Base-by-base conservation (phyloP, 768 basidiomycete genomes). In the Lyophyllum shimeji region DNA sequence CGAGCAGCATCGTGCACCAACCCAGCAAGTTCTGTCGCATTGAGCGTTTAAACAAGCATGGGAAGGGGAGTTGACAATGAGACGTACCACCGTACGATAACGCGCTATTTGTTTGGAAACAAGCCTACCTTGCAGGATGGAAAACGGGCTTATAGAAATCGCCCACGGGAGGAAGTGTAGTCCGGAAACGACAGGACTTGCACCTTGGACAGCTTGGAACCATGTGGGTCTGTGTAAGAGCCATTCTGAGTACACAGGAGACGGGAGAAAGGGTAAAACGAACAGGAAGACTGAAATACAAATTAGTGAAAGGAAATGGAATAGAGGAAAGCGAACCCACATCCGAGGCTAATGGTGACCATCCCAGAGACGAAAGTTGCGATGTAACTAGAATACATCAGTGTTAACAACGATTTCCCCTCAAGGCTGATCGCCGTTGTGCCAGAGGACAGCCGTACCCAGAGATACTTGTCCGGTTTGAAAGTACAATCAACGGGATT, bases 161-260 rank as follows among this genome's bases (percentile, higher is more conserved):
- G 67, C 66, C 27, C 67, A 52, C 2, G 69, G 67, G 43, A 79
- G 67, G 20, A 74, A 50, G 34, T 71, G 66, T 1, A 76, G 52
- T 1, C 77, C 75, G 5, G 72, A 71, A 0, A 60, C 49, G n/a
- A 76, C 58, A 0, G 79, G 73, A 1, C 63, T 62, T 0, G 68
- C 72, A 9, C 54, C 67, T 52, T 70, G 71, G 17, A 69, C 68
- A 1, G 77, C 69, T 55, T 79, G 78, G 60, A 77, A 77, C 55
- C 55, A 56, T 23, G 48, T 56, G 7, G 55, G 55, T 7, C 55
- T 56, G 24, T 17, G 6, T 43, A 17, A 20, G 20, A 12, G 18
- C 13, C 18, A 21, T 20, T 20, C 1, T 42, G 8, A 45, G 24
- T 48, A 24, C 9, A n/a, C 3, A 33, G 12, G 20, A 13, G 15